These are phyloP conservation scores for Claviceps pusilla DNA, from an alignment of 2,329 filamentous ascomycete species.

Conservation along the genomic window DNA sequence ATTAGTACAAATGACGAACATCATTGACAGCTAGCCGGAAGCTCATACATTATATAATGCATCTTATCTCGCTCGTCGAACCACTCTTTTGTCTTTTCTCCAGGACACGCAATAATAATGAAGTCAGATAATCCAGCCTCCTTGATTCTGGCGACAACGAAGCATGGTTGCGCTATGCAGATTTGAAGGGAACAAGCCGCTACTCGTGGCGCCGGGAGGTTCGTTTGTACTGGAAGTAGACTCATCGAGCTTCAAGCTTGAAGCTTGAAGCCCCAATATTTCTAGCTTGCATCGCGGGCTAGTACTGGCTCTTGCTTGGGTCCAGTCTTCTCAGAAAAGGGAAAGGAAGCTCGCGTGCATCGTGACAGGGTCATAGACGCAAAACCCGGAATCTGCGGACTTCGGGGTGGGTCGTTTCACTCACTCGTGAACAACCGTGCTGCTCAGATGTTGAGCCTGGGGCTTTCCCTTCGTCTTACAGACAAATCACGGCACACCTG, in stretches of 20 bases:
- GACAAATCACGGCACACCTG: background rate
- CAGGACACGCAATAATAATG: background rate
- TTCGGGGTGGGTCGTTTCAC: background rate
- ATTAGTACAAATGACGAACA: background rate
- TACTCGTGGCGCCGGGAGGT: background rate
- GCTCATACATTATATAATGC: background rate
- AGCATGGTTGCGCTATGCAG: background rate
- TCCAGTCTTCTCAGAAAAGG: background rate
- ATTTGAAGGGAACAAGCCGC: background rate
- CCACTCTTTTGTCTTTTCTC: no score
- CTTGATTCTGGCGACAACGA: background rate
- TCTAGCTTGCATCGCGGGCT: background rate
- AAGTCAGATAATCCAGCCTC: background rate
- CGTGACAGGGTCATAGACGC: background rate
- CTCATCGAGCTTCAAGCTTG: background rate
- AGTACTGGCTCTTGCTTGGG: background rate
- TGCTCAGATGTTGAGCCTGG: background rate
- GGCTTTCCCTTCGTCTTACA: background rate
- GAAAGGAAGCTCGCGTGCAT: background rate
- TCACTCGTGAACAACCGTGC: background rate
- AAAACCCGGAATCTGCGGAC: background rate
- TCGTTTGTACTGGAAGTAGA: background rate
- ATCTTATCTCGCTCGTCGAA: background rate
- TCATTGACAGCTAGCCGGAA: background rate
- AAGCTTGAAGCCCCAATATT: background rate